A percentile compares a stretch with the other conserved stretches of the same genome.
These are phyloP conservation scores for Backusella tarrabulga DNA, from an alignment of 192 early-diverging fungal genomes.

Conservation along the genomic window DNA sequence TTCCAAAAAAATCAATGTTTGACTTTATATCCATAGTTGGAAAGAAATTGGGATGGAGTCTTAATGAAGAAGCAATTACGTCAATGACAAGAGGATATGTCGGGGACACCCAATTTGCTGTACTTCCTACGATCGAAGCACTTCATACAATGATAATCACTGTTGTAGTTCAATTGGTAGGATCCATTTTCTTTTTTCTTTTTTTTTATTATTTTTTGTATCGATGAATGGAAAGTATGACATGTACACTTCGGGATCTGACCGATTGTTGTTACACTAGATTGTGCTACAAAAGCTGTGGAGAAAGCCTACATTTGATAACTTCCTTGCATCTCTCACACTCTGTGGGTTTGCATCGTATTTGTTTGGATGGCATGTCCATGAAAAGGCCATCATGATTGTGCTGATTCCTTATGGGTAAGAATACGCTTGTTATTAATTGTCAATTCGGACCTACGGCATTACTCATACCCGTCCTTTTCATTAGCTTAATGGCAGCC, in stretches of 20 bases:
- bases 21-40: constrained; percentile 28
- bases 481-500: constrained; percentile 48
- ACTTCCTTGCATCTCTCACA: constrained; percentile 72
- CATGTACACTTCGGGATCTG: constrained; percentile 3
- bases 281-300: constrained; percentile 56
- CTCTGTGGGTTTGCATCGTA: constrained; percentile 86
- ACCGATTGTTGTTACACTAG: constrained; percentile 34
- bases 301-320: constrained; percentile 47
- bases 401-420: constrained; percentile 69
- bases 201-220: neutral
- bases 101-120: constrained; percentile 80
- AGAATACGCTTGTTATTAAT: neutral
- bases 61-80: constrained; percentile 45
- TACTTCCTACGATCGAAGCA: constrained; percentile 75
- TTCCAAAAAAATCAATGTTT: neutral
- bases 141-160: constrained; percentile 73
- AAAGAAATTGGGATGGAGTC: constrained; percentile 32
- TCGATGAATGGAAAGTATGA: neutral
- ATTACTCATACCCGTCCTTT: constrained; percentile 9
- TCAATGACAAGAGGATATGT: constrained; percentile 89
- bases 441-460: neutral
- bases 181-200: neutral
- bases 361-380: constrained; percentile 98
- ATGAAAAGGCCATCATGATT: constrained; percentile 93
- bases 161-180: constrained; percentile 64